phyloP scores from a whole-genome alignment of 2,329 filamentous ascomycete genomes.

The Nigrospora sphaerica region DNA sequence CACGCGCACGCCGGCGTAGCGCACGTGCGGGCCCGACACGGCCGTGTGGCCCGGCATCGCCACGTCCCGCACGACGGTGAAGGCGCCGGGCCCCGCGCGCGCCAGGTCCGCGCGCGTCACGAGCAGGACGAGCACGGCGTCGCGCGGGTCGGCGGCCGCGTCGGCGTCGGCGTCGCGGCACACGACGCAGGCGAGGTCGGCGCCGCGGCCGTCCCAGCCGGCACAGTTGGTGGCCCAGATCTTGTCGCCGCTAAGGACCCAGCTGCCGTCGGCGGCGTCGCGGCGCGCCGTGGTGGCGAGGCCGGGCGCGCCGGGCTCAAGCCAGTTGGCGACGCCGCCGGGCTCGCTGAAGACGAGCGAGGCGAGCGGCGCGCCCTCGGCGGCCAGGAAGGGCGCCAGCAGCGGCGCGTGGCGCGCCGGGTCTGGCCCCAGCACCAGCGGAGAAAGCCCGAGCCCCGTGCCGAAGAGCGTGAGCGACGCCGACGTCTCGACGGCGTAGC shows the following conservation, averaged over 20 bases:
- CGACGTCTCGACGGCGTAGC: conserved; percentile 42
- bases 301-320: conserved; percentile 40
- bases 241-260: conserved; percentile 48
- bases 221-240: conserved; percentile 47
- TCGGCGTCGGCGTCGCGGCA: conserved; percentile 30
- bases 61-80: conserved; percentile 36
- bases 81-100: conserved; percentile 32
- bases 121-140: conserved; percentile 38
- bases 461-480: conserved; percentile 42
- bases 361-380: conserved; percentile 38
- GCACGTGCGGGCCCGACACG: conserved; percentile 39
- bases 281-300: conserved; percentile 38
- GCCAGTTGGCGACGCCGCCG: conserved; percentile 41
- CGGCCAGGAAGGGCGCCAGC: conserved; percentile 37
- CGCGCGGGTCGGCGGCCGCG: conserved; percentile 12
- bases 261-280: conserved; percentile 35
- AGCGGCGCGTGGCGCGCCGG: conserved; percentile 30
- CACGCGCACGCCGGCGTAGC: conserved; percentile 38
- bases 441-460: conserved; percentile 43
- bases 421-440: conserved; percentile 37
- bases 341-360: conserved; percentile 46
- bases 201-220: conserved; percentile 45
- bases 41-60: conserved; percentile 38
- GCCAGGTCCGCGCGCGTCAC: conserved; percentile 40
- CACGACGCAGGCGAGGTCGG: conserved; percentile 44